Percentiles rank a stretch among this genome's conserved stretches.
Evolutionary conservation across 306 rosid genomes (phyloP).

Genomic region (Acacia melanoxylon): DNA sequence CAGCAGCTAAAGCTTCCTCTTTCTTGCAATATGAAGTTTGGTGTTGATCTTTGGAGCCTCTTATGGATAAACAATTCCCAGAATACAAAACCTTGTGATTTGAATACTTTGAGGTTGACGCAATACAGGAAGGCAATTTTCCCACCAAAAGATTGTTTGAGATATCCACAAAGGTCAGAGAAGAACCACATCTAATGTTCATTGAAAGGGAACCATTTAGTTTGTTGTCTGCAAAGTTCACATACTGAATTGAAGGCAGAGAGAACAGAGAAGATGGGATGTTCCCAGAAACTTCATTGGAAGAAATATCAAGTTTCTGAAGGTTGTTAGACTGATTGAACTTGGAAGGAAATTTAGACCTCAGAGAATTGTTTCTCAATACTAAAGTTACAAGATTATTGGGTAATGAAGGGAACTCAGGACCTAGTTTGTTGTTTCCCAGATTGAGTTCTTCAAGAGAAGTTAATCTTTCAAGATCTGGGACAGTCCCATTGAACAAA

Average conservation of each 20-base stretch:
- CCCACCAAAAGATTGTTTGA: slow-evolving; percentile 80
- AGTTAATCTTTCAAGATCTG: slow-evolving; percentile 55
- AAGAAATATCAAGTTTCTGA: slow-evolving; percentile 64
- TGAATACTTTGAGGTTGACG: slow-evolving; percentile 38
- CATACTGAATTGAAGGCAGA: slow-evolving; percentile 58
- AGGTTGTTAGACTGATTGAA: slow-evolving; percentile 45
- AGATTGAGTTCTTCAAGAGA: slow-evolving; percentile 68
- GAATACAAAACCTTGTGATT: slow-evolving; percentile 51
- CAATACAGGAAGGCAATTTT: slow-evolving; percentile 73
- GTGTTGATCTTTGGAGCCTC: slow-evolving; percentile 49
- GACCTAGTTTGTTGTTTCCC: slow-evolving; percentile 68
- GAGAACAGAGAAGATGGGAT: slow-evolving; percentile 61
- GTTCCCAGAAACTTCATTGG: slow-evolving; percentile 59
- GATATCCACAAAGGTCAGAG: slow-evolving; percentile 65
- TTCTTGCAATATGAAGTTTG: slow-evolving; percentile 58
- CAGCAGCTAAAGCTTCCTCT: slow-evolving; percentile 80
- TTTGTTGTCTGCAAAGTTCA: slow-evolving; percentile 62
- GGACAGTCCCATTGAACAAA: slow-evolving; percentile 71
- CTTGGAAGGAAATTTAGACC: slow-evolving; percentile 55
- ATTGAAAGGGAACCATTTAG: slow-evolving; percentile 61
- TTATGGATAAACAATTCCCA: slow-evolving; percentile 74
- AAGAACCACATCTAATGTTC: slow-evolving; percentile 48
- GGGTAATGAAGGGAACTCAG: slow-evolving; percentile 59
- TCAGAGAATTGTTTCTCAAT: slow-evolving; percentile 63
- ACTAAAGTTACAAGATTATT: slow-evolving; percentile 46